Evolutionary conservation across 2,329 filamentous ascomycete genomes (phyloP), one percentile per base, ranked within the genome.

Genomic region (Fusarium camptoceras): DNA sequence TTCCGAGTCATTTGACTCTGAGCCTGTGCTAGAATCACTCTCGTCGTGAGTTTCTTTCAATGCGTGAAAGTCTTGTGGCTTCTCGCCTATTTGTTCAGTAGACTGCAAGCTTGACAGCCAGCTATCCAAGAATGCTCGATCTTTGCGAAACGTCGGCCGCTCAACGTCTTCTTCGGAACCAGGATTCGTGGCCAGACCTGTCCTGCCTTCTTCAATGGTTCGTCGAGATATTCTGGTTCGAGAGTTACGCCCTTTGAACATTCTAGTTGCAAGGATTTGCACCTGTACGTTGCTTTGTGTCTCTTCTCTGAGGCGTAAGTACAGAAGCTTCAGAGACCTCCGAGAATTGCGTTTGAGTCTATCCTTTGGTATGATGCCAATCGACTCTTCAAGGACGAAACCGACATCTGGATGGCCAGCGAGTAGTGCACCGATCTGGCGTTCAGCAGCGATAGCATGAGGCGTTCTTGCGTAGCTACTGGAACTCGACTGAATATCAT

Each of bases 301-400:
- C 3, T 56, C 9, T 18, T 59, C 51, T 56, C 30, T 46, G 6
- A 59, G 41, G 16, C 39, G 16, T 15, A 59, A 16, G 20, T 59
- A 56, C 16, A 59, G n/a, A 28, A 47, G 50, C 41, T 59, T 59
- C 16, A 59, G 50, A 6, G 50, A 41, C 12, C 50, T 59, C 5
- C 56, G 50, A 20, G 56, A 25, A 16, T 59, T 56, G 25, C 50
- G 50, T 14, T 59, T 37, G 20, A 59, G 56, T 16, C 25, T 59
- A 16, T 47, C 50, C 2, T 24, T 59, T 14, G 56, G 56, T 30
- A 56, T 59, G 14, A 56, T 16, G 5, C 5, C 31, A 11, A 14
- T n/a, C 4, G 56, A 59, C 31, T 22, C 43, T 20, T 56, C 30
- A n/a, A 59, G 6, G 14, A 59, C 46, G 20, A 56, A 59, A 14